Base-by-base conservation (phyloP, 768 basidiomycete species). In the Trametes sanguinea region DNA sequence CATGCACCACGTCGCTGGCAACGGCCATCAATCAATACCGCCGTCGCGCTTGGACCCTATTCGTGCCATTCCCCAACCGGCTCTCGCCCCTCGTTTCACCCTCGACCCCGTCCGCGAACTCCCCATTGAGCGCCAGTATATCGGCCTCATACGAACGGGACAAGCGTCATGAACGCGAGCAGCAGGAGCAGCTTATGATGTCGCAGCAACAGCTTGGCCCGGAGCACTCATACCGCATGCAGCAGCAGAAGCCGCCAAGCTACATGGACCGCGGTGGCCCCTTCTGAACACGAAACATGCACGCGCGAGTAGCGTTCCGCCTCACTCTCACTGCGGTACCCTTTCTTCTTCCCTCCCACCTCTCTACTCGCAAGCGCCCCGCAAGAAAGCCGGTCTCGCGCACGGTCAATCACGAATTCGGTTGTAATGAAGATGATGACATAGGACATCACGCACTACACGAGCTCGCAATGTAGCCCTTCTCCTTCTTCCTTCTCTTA, bases 131-230 rank as follows among this genome's bases (percentile, higher is more conserved):
- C 45, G 47, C 64, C 14, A 53, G 58, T 33, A 46, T 68, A 29
- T 61, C 71, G 6, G 74, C 83, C 42, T 81, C 83, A 0, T 87
- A 80, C 69, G 85, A 64, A 35, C 66, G 68, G 43, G 67, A 69
- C 29, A 68, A 66, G 54, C 61, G 56, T 32, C 64, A 62, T 32
- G 84, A 85, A 47, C 77, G 78, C 62, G 81, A 80, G n/a, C 76
- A 79, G 46, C 76, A 80, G 51, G 83, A 84, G 29, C 76, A 82
- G 51, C 71, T 82, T 32, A 51, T 57, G 55, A 64, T 65, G 64
- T 55, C 52, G 55, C 55, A 54, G 51, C 37, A 44, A 14, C 59
- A 57, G 45, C 55, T 65, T 16, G 54, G 54, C 30, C 59, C 57
- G 39, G 60, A 61, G 33, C 56, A 48, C 17, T 39, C 60, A 45